Evolutionary conservation across 805 yeast genomes (phyloP).

Genomic region (Sungouiella thailandica): DNA sequence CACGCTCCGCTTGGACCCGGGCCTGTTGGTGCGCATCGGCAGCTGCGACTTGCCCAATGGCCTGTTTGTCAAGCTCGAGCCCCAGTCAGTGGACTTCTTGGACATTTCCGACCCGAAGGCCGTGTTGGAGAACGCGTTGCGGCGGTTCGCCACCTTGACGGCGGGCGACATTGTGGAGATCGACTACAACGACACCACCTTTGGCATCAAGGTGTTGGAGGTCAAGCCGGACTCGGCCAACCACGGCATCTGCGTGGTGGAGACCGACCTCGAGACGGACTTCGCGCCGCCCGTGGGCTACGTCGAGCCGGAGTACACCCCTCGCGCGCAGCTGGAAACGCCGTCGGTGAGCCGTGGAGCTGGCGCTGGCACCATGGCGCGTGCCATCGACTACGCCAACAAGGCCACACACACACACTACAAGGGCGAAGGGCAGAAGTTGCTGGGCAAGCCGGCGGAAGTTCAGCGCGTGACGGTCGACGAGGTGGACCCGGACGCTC

Average conservation of each 20-base stretch:
- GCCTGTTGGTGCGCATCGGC: constrained; percentile 71
- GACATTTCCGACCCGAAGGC: constrained; percentile 96
- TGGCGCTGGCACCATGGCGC: constrained; percentile 72
- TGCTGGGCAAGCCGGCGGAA: constrained; percentile 52
- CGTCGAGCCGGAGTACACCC: constrained; percentile 75
- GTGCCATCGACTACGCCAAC: constrained; percentile 58
- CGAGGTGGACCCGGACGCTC: constrained; percentile 49
- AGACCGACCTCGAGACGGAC: constrained; percentile 94
- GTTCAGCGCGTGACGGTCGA: constrained; percentile 29
- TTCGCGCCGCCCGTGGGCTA: constrained; percentile 99
- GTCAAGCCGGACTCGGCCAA: constrained; percentile 68
- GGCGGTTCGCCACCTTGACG: constrained; percentile 85
- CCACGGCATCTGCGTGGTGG: constrained; percentile 86
- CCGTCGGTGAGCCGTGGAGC: constrained; percentile 35
- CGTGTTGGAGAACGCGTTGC: constrained; percentile 84
- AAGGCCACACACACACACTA: constrained; percentile 45
- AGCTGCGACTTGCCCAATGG: constrained; percentile 83
- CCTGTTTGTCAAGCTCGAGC: constrained; percentile 85
- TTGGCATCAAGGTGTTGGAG: constrained; percentile 79
- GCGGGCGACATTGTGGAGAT: constrained; percentile 81
- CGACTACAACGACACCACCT: constrained; percentile 72
- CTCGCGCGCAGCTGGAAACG: constrained; percentile 28
- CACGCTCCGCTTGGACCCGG: constrained; percentile 68
- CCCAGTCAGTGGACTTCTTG: constrained; percentile 88
- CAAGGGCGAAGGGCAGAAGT: constrained; percentile 61